phyloP scores from a whole-genome alignment of 2,329 filamentous ascomycete species.

The Cladosporium cucumerinum region DNA sequence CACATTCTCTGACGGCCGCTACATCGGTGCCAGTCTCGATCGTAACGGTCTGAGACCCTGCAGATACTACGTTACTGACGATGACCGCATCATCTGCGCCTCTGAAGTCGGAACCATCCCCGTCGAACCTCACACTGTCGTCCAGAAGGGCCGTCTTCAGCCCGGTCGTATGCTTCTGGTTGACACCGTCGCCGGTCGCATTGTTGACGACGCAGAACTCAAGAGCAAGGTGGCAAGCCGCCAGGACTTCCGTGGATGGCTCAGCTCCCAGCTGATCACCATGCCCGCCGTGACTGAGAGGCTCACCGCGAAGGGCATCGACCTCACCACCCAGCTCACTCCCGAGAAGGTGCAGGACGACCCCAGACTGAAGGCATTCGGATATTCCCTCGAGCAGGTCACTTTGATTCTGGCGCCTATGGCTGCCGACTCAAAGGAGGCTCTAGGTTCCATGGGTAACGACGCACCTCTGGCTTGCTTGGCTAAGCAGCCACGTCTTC shows the following conservation, averaged over 20 bases:
- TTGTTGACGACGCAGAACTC: conserved; percentile 90
- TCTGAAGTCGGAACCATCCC: conserved; percentile 93
- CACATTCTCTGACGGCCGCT: conserved; percentile 93
- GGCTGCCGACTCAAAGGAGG: conserved; percentile 96
- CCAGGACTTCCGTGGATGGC: conserved; percentile 83
- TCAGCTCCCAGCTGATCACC: conserved; percentile 79
- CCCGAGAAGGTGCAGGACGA: conserved; percentile 75
- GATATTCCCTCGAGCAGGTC: conserved; percentile 94
- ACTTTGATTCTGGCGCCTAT: conserved; percentile 88
- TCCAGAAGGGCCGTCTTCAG: conserved; percentile 90
- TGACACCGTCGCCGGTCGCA: conserved; percentile 83
- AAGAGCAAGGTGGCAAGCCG: conserved; percentile 85
- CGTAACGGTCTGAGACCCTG: conserved; percentile 93
- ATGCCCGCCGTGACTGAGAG: conserved; percentile 70
- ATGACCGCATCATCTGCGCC: conserved; percentile 94
- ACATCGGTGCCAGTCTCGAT: conserved; percentile 95
- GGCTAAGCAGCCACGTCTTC: conserved; percentile 79
- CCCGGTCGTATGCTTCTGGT: conserved; percentile 95
- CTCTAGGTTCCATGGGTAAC: conserved; percentile 95
- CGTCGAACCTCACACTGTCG: conserved; percentile 82
- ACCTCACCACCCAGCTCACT: conserved; percentile 66
- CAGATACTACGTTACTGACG: conserved; percentile 94
- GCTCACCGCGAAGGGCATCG: conserved; percentile 55
- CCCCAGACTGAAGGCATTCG: conserved; percentile 77
- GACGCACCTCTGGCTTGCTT: conserved; percentile 90